phyloP scores from a whole-genome alignment of 108 stramenopile genomes.

The Nannochloropsis oceanica region DNA sequence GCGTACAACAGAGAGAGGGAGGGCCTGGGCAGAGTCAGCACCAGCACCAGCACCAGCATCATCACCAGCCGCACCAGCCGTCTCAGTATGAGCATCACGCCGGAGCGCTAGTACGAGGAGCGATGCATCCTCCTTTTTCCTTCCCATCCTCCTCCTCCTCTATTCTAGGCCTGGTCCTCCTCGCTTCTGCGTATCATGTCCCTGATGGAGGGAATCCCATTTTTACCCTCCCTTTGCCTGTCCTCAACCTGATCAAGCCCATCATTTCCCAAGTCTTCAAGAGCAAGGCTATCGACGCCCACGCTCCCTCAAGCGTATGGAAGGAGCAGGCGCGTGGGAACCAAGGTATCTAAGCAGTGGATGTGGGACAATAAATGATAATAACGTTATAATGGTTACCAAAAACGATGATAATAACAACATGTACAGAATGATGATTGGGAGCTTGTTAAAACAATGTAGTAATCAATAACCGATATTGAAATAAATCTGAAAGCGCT shows the following conservation, averaged over 20 bases:
- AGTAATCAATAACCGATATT: no score
- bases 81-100: no score
- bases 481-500: no score
- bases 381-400: no score
- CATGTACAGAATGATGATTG: no score
- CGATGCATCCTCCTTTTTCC: background rate
- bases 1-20: background rate
- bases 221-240: background rate
- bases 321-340: background rate
- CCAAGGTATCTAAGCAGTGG: background rate
- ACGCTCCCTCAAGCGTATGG: background rate
- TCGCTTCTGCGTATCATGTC: background rate
- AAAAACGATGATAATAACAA: no score
- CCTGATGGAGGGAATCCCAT: background rate
- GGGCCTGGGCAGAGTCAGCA: background rate
- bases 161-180: background rate
- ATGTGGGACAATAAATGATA: background rate
- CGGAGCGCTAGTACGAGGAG: no score
- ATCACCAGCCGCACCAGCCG: no score
- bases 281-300: background rate
- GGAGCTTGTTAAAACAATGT: no score
- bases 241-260: background rate
- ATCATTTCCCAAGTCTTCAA: background rate
- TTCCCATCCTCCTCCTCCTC: background rate
- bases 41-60: background rate